A percentile compares a stretch with the other conserved stretches of the same genome.
Evolutionary conservation across 2,329 filamentous ascomycete genomes (phyloP).

Genomic region (Sporothrix sp.): DNA sequence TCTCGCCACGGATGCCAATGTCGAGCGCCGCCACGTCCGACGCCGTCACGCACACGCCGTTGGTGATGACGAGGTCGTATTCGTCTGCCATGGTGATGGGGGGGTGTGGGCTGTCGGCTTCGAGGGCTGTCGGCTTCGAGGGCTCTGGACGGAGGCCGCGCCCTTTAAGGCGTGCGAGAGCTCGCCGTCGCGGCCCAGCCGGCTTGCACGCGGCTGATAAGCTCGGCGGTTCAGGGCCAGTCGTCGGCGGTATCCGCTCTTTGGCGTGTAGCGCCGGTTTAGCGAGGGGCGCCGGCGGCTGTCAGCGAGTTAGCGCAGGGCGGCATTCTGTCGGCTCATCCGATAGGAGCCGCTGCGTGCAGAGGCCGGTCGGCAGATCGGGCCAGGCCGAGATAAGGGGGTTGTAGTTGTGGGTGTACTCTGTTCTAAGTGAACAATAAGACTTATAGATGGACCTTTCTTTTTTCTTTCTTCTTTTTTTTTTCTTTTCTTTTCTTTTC

Average conservation of each 20-base stretch:
- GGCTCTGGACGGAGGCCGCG: too few species aligned
- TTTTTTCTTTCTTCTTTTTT: not conserved
- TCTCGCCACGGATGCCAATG: conserved; percentile 33
- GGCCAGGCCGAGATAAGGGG: not conserved
- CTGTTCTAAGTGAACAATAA: too few species aligned
- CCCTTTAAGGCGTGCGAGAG: not conserved
- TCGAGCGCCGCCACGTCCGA: conserved; percentile 33
- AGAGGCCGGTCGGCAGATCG: not conserved
- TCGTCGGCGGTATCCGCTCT: not conserved
- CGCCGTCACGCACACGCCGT: conserved; percentile 35
- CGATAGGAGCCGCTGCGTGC: not conserved
- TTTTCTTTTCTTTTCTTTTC: not conserved
- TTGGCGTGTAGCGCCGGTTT: not conserved
- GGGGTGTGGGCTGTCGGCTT: too few species aligned
- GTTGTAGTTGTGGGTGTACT: too few species aligned
- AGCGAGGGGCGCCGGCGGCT: not conserved
- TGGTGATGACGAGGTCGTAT: conserved; percentile 33
- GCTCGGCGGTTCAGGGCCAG: not conserved
- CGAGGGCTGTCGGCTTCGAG: too few species aligned
- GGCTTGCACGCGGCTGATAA: too few species aligned
- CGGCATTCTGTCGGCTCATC: not conserved
- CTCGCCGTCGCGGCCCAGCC: not conserved
- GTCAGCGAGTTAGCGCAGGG: not conserved
- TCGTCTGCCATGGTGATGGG: conserved; percentile 12
- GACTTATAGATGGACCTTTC: too few species aligned